Conservation (phyloP, 345 rosid genomes). For the Nephelium lappaceum region DNA sequence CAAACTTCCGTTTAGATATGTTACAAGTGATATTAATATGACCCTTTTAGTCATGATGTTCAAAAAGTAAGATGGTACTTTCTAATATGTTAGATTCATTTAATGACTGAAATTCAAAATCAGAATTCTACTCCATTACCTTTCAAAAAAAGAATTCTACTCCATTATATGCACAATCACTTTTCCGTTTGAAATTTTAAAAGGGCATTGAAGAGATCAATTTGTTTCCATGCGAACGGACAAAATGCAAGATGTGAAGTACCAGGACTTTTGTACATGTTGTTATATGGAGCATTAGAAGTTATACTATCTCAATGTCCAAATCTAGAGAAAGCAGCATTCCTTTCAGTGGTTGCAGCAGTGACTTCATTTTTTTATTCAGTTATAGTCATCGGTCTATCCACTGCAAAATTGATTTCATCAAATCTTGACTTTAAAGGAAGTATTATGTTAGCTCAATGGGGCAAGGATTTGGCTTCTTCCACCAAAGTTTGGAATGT, state of each 20-base stretch:
- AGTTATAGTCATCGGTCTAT: slow-evolving; percentile 17
- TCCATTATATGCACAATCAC: too few relatives aligned
- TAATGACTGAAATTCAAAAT: too few relatives aligned
- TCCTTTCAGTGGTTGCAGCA: slow-evolving; percentile 29
- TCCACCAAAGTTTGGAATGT: slow-evolving; percentile 41
- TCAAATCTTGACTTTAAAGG: slow-evolving; percentile 6
- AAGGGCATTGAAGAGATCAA: slow-evolving; percentile 35
- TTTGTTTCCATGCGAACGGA: slow-evolving; percentile 32
- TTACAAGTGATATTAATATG: too few relatives aligned
- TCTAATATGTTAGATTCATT: too few relatives aligned
- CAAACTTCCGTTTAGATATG: too few relatives aligned
- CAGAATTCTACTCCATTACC: too few relatives aligned
- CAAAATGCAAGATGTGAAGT: slow-evolving; percentile 22
- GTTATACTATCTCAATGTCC: slow-evolving; percentile 54
- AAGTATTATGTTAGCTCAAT: neutral
- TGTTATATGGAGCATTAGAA: slow-evolving; percentile 34
- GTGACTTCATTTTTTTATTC: slow-evolving; percentile 29
- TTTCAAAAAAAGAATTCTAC: too few relatives aligned
- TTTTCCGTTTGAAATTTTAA: neutral
- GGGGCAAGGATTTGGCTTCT: neutral
- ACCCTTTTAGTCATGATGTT: too few relatives aligned
- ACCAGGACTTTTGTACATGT: slow-evolving; percentile 30
- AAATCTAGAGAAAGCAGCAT: slow-evolving; percentile 33
- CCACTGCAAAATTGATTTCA: neutral
- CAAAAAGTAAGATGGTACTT: too few relatives aligned